Conservation (phyloP, 768 basidiomycete species). For the Russula abietina region DNA sequence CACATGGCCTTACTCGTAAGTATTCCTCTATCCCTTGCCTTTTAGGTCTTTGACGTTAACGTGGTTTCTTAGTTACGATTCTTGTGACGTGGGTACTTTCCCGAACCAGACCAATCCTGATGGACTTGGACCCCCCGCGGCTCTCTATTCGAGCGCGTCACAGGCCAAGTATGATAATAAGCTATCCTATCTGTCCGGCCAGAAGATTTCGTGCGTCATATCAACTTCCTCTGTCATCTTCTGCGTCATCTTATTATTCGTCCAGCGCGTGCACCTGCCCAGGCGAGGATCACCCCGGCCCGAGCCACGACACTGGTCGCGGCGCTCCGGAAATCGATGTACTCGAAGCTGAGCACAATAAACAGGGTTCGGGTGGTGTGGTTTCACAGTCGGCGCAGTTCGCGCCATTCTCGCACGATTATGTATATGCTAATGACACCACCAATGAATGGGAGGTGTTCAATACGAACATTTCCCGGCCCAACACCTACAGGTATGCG, state of each 20-base stretch:
- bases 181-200: slow-evolving; percentile 73
- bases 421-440: slow-evolving; percentile 36
- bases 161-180: slow-evolving; percentile 47
- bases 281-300: slow-evolving; percentile 73
- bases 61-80: slow-evolving; percentile 37
- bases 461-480: slow-evolving; percentile 33
- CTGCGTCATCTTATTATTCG: neutral
- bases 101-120: slow-evolving; percentile 46
- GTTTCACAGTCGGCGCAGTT: slow-evolving; percentile 76
- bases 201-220: slow-evolving; percentile 56
- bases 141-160: slow-evolving; percentile 46
- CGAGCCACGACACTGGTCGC: slow-evolving; percentile 46
- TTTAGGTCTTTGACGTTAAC: neutral
- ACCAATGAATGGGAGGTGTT: slow-evolving; percentile 32
- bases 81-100: slow-evolving; percentile 56
- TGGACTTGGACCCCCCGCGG: slow-evolving; percentile 52
- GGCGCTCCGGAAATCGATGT: slow-evolving; percentile 81
- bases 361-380: slow-evolving; percentile 43
- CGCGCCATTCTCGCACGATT: slow-evolving; percentile 50
- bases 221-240: neutral
- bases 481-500: slow-evolving; percentile 35
- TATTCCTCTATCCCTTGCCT: slow-evolving; percentile 9
- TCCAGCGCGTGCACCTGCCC: slow-evolving; percentile 69
- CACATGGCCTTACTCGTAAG: slow-evolving; percentile 74
- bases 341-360: slow-evolving; percentile 69